Evolutionary conservation across 2,329 filamentous ascomycete genomes (phyloP).

Genomic region (Colletotrichum lini): DNA sequence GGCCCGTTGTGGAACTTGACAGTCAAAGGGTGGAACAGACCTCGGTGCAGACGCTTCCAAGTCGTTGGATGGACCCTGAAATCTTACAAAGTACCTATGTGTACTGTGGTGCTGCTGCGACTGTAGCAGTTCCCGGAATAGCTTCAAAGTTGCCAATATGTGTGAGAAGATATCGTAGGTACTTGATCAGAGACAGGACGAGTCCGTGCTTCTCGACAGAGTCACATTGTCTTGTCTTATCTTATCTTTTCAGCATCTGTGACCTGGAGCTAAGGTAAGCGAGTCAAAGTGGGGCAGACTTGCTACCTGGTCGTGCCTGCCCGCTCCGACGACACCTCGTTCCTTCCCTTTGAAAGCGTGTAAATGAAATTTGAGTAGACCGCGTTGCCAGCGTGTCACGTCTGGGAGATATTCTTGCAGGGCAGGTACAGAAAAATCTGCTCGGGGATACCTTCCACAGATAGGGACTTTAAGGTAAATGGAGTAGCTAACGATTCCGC

Average conservation of each 20-base stretch:
- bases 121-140: constrained; percentile 15
- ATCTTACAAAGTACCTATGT: constrained; percentile 2
- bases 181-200: too few species aligned
- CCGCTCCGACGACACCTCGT: constrained; percentile 35
- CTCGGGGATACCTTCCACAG: background rate
- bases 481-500: too few species aligned
- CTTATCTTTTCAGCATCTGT: background rate
- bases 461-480: background rate
- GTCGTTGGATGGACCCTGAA: background rate
- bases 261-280: too few species aligned
- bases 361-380: too few species aligned
- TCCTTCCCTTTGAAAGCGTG: background rate
- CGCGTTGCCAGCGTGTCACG: background rate
- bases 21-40: background rate
- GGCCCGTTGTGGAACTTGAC: background rate
- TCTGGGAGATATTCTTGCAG: background rate
- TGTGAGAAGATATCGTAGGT: background rate
- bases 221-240: constrained; percentile 6
- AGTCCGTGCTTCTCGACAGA: constrained; percentile 2
- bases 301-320: constrained; percentile 5
- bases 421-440: background rate
- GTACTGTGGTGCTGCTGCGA: constrained; percentile 1
- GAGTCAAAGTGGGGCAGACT: background rate
- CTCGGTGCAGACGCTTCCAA: constrained; percentile 16
- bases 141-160: constrained; percentile 15